Evolutionary conservation across 1,139 yeast genomes (phyloP), one percentile per base, ranked within the genome.

Genomic region (Scheffersomyces illinoinensis): DNA sequence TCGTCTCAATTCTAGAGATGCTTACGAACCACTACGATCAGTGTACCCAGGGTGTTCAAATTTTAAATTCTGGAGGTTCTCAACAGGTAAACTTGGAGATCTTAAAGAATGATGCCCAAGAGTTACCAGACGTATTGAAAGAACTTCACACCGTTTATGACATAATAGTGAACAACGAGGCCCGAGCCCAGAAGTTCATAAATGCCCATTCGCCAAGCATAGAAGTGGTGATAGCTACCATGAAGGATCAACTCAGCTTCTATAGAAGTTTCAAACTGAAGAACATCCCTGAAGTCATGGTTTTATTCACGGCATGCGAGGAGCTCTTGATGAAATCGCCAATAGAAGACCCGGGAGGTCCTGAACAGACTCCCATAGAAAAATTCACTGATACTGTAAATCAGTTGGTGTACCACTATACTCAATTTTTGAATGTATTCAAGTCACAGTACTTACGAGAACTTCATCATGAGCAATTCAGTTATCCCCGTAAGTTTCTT

Each of bases 21-120:
- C 75, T 93, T 49, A 89, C 97, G 6, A 85, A 86, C 57, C 97
- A 93, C 72, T 91, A 87, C 64, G 97, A 92, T 69, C 93, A 90
- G 67, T 90, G 97, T 64, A 64, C 75, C 4, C 78, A 83, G 54
- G 88, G 75, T 21, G 53, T 59, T 50, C 53, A 55, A 50, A 54
- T 59, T 10, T 70, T 64, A 21, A 14, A 64, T 74, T 12, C 62
- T 61, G 8, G 66, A 63, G 64, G 57, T 71, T 60, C 59, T 5
- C 49, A 53, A 10, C 63, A 62, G 2, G 66, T 69, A 24, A 67
- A 75, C 55, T 68, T 79, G 8, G 72, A 75, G 12, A 85, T 69
- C 3, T 68, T 80, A 5, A 68, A 68, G 24, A 68, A 69, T 49
- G 84, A 80, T 58, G 69, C 78, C 4, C 62, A 63, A 12, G 83